phyloP scores from a whole-genome alignment of 2,329 filamentous ascomycete genomes.

The Berkeleyomyces basicola region DNA sequence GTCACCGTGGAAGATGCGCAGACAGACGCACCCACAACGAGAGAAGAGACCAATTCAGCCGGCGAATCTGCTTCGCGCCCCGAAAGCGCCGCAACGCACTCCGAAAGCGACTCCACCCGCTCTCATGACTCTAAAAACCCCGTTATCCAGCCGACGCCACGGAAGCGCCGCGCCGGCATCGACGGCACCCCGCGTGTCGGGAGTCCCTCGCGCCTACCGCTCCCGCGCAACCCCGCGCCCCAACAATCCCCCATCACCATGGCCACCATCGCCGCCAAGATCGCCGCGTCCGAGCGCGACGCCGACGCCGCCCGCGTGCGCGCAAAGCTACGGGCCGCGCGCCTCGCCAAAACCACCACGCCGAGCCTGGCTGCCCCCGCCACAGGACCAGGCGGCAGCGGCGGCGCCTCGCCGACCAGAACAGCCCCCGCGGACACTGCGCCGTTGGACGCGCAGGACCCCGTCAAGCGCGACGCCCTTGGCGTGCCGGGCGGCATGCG shows the following conservation, averaged over 20 bases:
- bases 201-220: slow-evolving; percentile 20
- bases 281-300: slow-evolving; percentile 46
- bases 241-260: slow-evolving; percentile 43
- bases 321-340: slow-evolving; percentile 42
- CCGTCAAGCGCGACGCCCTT: slow-evolving; percentile 21
- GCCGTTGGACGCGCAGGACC: slow-evolving; percentile 20
- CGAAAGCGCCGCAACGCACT: neutral
- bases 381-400: neutral
- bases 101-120: slow-evolving; percentile 3
- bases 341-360: slow-evolving; percentile 19
- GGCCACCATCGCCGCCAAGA: slow-evolving; percentile 44
- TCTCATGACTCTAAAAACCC: slow-evolving; percentile 6
- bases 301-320: slow-evolving; percentile 46
- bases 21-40: neutral
- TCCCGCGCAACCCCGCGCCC: slow-evolving; percentile 23
- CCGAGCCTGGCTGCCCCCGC: neutral
- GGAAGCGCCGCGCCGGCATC: neutral
- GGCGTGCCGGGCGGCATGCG: slow-evolving; percentile 14
- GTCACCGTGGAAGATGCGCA: neutral
- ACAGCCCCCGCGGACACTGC: neutral
- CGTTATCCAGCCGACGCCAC: neutral
- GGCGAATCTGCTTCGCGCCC: neutral
- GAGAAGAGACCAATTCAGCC: neutral
- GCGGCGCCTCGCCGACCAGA: neutral
- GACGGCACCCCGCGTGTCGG: slow-evolving; percentile 15